phyloP scores from a whole-genome alignment of 2,329 filamentous ascomycete species.

The Fusarium sp. region DNA sequence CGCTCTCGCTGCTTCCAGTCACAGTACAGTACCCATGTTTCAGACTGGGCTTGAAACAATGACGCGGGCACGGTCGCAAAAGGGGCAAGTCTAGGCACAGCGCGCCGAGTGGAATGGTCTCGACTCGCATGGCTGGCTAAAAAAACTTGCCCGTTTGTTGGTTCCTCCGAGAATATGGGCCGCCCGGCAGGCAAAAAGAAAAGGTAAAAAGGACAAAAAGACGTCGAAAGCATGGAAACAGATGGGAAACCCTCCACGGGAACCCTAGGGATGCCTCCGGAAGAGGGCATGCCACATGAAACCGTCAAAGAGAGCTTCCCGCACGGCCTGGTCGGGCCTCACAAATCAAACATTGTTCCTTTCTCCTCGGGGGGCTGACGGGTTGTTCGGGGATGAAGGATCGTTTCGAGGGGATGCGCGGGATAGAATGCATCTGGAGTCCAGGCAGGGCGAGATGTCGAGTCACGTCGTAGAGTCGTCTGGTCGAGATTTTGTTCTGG shows the following conservation, averaged over 20 bases:
- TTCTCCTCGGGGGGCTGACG: not conserved
- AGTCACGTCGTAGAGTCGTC: not conserved
- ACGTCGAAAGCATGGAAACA: not conserved
- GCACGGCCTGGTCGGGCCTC: not conserved
- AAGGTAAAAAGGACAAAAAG: not conserved
- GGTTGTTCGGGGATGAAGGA: not conserved
- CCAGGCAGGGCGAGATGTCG: not conserved
- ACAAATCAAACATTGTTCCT: constrained; percentile 20
- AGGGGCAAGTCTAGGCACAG: not conserved
- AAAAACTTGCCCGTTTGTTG: not conserved
- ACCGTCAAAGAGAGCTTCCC: not conserved
- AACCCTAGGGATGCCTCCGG: not conserved
- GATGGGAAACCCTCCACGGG: not conserved
- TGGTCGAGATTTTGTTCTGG: not conserved
- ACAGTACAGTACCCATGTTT: not conserved
- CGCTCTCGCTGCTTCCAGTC: not conserved
- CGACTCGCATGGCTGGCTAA: not conserved
- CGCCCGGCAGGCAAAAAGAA: not conserved
- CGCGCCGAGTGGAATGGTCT: not conserved
- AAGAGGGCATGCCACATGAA: not conserved
- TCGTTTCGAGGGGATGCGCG: not conserved
- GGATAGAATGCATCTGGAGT: not conserved
- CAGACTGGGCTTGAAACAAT: not conserved
- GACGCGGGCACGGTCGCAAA: not conserved
- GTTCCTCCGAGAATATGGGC: not conserved